Percentiles rank a stretch among this genome's conserved stretches.
These are phyloP conservation scores for Cynanchum wilfordii DNA, from an alignment of 257 asterid species.

Conservation along the genomic window DNA sequence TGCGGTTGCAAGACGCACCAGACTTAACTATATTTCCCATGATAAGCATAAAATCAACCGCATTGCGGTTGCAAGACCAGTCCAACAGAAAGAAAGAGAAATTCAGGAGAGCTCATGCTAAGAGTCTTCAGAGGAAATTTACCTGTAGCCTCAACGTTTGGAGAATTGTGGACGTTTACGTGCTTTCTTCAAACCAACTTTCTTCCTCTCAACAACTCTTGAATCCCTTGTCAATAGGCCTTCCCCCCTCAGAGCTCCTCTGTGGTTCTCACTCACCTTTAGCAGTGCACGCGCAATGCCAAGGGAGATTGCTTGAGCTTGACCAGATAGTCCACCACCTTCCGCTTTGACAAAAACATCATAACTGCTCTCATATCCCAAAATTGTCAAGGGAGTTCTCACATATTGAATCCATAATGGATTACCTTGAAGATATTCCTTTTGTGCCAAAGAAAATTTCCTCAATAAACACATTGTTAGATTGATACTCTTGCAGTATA, in stretches of 20 bases:
- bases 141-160: constrained; percentile 64
- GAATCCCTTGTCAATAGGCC: constrained; percentile 94
- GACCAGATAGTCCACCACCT: constrained; percentile 95
- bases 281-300: constrained; percentile 95
- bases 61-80: not conserved
- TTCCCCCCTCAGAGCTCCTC: constrained; percentile 71
- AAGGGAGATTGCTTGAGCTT: constrained; percentile 88
- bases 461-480: not conserved
- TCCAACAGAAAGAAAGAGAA: not conserved
- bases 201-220: constrained; percentile 93
- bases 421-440: constrained; percentile 98
- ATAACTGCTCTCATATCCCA: constrained; percentile 84
- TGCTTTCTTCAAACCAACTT: constrained; percentile 85
- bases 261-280: constrained; percentile 80
- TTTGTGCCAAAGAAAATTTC: constrained; percentile 13
- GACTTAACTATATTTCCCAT: not conserved
- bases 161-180: constrained; percentile 97
- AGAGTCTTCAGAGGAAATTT: not conserved
- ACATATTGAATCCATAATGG: constrained; percentile 95
- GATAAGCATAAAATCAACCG: not conserved
- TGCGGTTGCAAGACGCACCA: not conserved
- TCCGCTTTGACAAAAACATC: constrained; percentile 91
- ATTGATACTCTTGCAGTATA: not conserved
- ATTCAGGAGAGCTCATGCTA: not conserved
- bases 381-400: constrained; percentile 65